Evolutionary conservation across 2,329 filamentous ascomycete genomes (phyloP).

Genomic region (Cladophialophora exuberans): DNA sequence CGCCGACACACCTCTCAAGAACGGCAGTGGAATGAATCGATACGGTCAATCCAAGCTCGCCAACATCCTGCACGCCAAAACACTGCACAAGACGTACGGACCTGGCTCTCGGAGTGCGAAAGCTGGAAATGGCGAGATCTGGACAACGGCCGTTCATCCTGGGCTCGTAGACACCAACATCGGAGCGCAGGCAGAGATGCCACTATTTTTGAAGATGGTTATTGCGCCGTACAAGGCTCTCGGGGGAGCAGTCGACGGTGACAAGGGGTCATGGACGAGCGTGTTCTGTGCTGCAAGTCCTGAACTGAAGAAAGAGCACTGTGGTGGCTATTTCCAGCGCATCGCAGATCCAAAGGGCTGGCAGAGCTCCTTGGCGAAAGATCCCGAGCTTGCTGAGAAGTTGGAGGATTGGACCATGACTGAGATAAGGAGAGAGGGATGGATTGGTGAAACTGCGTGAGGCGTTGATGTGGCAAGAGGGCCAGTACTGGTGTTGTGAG

Average conservation of each 20-base stretch:
- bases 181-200: slow-evolving; percentile 32
- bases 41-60: slow-evolving; percentile 57
- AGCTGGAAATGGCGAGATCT: slow-evolving; percentile 42
- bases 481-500: too few species aligned
- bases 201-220: slow-evolving; percentile 16
- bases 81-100: slow-evolving; percentile 45
- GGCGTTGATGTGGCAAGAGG: background rate
- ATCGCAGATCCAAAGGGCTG: slow-evolving; percentile 38
- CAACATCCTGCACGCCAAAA: slow-evolving; percentile 51
- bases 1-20: slow-evolving; percentile 34
- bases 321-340: slow-evolving; percentile 47
- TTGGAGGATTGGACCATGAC: slow-evolving; percentile 50
- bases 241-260: slow-evolving; percentile 11
- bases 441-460: background rate
- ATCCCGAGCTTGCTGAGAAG: slow-evolving; percentile 38
- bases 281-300: slow-evolving; percentile 43
- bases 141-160: slow-evolving; percentile 50
- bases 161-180: slow-evolving; percentile 53
- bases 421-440: slow-evolving; percentile 10
- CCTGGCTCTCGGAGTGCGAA: background rate
- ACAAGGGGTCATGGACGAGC: slow-evolving; percentile 44
- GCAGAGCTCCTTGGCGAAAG: slow-evolving; percentile 38
- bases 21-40: slow-evolving; percentile 38
- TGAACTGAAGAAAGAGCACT: slow-evolving; percentile 35
- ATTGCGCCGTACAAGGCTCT: slow-evolving; percentile 32